Evolutionary conservation across 2,329 filamentous ascomycete genomes (phyloP).

Genomic region (Amauroascus verrucosus): DNA sequence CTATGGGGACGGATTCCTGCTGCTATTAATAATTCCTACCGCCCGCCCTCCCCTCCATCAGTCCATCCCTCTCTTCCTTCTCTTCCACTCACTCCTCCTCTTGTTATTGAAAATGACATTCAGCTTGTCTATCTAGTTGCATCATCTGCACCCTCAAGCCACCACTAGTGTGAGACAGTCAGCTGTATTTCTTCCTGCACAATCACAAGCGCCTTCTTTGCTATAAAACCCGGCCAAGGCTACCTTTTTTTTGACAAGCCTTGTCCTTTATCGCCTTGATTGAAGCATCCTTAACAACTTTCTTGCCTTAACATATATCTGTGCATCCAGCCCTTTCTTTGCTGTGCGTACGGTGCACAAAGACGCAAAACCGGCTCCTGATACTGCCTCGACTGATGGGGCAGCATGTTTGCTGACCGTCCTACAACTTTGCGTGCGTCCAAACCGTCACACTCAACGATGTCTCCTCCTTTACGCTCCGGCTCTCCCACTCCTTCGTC

Average conservation of each 20-base stretch:
- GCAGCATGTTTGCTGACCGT: slow-evolving; percentile 10
- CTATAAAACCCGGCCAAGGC: no score
- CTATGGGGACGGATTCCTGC: background rate
- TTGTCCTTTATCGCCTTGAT: background rate
- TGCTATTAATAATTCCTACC: slow-evolving; percentile 2
- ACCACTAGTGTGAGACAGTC: no score
- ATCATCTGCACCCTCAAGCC: no score
- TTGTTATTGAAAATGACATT: no score
- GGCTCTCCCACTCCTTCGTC: slow-evolving; percentile 13
- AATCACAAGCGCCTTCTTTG: background rate
- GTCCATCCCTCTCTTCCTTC: no score
- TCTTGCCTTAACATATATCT: no score
- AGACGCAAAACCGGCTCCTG: background rate
- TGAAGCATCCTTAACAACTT: no score
- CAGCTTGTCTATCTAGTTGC: no score
- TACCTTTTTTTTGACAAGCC: background rate
- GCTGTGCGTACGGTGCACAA: background rate
- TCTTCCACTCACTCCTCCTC: no score
- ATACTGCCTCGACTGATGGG: background rate
- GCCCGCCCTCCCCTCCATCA: background rate
- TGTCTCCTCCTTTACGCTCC: slow-evolving; percentile 27
- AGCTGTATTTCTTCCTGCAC: background rate
- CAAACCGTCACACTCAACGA: slow-evolving; percentile 22
- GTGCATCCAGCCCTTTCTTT: no score
- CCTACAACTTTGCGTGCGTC: slow-evolving; percentile 14